phyloP scores from a whole-genome alignment of 164 flowering plant species.

The Umbellularia californica region DNA sequence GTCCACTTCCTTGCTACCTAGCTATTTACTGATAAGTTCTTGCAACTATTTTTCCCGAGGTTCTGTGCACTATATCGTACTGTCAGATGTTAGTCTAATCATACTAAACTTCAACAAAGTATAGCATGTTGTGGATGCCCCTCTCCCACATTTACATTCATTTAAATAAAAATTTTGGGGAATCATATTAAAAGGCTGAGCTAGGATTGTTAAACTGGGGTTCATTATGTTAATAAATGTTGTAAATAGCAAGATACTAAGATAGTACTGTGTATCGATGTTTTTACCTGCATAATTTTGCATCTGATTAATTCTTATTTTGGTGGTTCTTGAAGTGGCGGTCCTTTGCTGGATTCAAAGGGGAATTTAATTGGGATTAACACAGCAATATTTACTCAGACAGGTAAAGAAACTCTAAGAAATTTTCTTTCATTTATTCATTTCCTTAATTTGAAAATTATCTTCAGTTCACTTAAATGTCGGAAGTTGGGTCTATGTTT shows the following conservation, averaged over 20 bases:
- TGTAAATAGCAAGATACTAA: background rate
- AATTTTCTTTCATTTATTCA: background rate
- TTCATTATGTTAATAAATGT: no score
- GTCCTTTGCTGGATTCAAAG: slow-evolving; percentile 85
- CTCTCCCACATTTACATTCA: background rate
- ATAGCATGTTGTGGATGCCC: background rate
- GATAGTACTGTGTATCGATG: background rate
- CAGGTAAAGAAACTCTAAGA: slow-evolving; percentile 41
- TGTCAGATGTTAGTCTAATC: background rate
- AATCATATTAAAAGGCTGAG: background rate
- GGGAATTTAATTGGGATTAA: slow-evolving; percentile 90
- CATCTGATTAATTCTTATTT: background rate
- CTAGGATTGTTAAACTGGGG: background rate
- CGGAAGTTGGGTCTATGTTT: no score
- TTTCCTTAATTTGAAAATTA: background rate
- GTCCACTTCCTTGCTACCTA: background rate
- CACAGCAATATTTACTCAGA: slow-evolving; percentile 91
- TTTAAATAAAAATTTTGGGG: background rate
- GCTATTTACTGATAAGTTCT: no score
- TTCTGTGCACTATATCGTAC: background rate
- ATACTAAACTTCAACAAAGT: background rate
- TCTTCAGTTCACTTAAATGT: background rate
- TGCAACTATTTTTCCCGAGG: background rate
- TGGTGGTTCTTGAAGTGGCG: slow-evolving; percentile 58
- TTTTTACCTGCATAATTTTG: background rate